Conservation (phyloP, 2,329 filamentous ascomycete genomes). For the Aspergillus tamarii region DNA sequence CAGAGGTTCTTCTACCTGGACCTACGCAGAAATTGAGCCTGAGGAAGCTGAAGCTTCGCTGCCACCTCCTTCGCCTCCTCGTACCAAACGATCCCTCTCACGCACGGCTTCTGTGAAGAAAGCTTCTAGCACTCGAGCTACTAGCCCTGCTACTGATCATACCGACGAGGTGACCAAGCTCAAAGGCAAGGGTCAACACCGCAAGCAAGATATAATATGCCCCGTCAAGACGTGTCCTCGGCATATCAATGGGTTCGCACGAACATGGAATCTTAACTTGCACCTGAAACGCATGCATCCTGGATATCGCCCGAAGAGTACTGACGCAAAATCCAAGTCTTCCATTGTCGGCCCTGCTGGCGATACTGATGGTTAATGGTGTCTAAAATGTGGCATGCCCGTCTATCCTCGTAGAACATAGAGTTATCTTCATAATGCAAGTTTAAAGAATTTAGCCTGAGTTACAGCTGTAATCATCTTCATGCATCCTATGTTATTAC, state of each 20-base stretch:
- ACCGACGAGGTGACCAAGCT: conserved; percentile 2
- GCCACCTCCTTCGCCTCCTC: conserved; percentile 7
- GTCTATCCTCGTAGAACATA: background rate
- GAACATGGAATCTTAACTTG: conserved; percentile 42
- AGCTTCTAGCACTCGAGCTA: conserved; percentile 11
- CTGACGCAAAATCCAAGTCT: conserved; percentile 2
- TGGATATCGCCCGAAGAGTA: conserved; percentile 16
- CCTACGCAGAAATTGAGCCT: conserved; percentile 41
- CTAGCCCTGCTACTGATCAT: conserved; percentile 15
- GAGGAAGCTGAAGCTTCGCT: conserved; percentile 10
- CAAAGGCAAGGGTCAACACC: conserved; percentile 31
- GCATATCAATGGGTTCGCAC: conserved; percentile 37
- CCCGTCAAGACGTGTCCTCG: conserved; percentile 35
- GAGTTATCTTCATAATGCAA: background rate
- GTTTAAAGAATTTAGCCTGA: background rate
- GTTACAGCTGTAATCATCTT: background rate
- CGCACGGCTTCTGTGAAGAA: conserved; percentile 15
- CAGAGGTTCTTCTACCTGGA: conserved; percentile 23
- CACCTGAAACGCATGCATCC: conserved; percentile 40
- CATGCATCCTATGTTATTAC: background rate
- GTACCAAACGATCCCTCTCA: conserved; percentile 13
- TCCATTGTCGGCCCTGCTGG: background rate
- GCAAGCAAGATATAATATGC: conserved; percentile 35
- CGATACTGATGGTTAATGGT: background rate
- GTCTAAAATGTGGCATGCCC: background rate